These are phyloP conservation scores for Candida buenavistaensis DNA, from an alignment of 1,139 yeast genomes.

Conservation along the genomic window DNA sequence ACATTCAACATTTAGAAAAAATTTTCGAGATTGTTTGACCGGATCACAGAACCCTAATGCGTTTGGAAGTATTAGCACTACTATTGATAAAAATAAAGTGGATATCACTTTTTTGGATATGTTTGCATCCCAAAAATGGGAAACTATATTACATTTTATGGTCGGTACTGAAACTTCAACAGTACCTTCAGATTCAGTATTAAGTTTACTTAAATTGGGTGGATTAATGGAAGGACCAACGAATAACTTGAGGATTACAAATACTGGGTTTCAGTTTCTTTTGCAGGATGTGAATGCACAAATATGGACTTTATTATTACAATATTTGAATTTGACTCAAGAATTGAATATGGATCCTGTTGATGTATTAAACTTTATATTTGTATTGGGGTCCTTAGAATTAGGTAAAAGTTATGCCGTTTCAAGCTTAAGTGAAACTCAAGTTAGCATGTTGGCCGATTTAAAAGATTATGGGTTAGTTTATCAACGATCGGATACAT, in stretches of 20 bases:
- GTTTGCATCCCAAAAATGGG: constrained; percentile 91
- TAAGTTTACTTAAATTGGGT: constrained; percentile 67
- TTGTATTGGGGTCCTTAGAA: constrained; percentile 89
- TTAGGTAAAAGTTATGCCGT: constrained; percentile 84
- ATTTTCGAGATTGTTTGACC: constrained; percentile 80
- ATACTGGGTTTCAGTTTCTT: constrained; percentile 89
- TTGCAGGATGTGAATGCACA: constrained; percentile 93
- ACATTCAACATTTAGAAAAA: constrained; percentile 71
- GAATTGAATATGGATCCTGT: constrained; percentile 92
- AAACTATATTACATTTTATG: constrained; percentile 93
- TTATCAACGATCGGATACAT: constrained; percentile 65
- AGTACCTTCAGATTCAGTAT: constrained; percentile 68
- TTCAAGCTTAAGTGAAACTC: constrained; percentile 73
- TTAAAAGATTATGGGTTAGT: constrained; percentile 90
- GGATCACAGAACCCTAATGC: constrained; percentile 61
- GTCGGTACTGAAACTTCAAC: constrained; percentile 80
- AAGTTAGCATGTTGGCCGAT: constrained; percentile 83
- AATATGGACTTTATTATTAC: constrained; percentile 87
- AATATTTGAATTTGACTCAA: constrained; percentile 83
- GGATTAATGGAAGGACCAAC: constrained; percentile 74
- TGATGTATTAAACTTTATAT: constrained; percentile 89
- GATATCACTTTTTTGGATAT: constrained; percentile 67
- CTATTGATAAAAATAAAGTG: constrained; percentile 46
- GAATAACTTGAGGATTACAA: constrained; percentile 67
- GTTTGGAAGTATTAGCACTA: constrained; percentile 40